These are phyloP conservation scores for Acacia concinna DNA, from an alignment of 331 rosid species.

Conservation along the genomic window DNA sequence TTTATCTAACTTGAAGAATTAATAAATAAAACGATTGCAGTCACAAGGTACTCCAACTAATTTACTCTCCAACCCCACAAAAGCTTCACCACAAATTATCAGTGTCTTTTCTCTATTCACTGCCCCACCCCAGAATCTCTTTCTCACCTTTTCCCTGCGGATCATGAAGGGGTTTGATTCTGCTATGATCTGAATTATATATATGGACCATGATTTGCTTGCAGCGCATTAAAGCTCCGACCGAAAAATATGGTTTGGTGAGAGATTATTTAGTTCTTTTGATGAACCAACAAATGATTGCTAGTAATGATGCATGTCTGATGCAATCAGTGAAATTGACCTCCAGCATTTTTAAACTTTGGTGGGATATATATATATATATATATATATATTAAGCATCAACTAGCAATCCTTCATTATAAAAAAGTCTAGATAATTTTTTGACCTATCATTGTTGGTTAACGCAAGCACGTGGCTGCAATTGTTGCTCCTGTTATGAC, in stretches of 20 bases:
- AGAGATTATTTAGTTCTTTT: conserved; percentile 36
- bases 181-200: background rate
- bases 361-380: too few relatives aligned
- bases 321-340: conserved; percentile 47
- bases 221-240: conserved; percentile 44
- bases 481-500: conserved; percentile 41
- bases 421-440: conserved; percentile 33
- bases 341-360: conserved; percentile 52
- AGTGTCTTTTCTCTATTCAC: conserved; percentile 1
- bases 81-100: conserved; percentile 33
- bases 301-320: conserved; percentile 29
- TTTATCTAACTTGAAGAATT: too few relatives aligned
- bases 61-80: background rate
- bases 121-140: conserved; percentile 24
- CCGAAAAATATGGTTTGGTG: conserved; percentile 39
- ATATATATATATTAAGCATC: too few relatives aligned
- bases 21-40: too few relatives aligned
- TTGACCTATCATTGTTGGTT: conserved; percentile 12
- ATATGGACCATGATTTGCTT: conserved; percentile 7
- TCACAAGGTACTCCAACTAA: too few relatives aligned
- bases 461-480: conserved; percentile 66
- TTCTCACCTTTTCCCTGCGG: background rate
- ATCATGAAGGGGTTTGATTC: background rate
- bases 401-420: conserved; percentile 31
- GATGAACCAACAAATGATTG: conserved; percentile 66